Evolutionary conservation across 345 rosid species (phyloP).

Genomic region (Excoecaria agallocha): DNA sequence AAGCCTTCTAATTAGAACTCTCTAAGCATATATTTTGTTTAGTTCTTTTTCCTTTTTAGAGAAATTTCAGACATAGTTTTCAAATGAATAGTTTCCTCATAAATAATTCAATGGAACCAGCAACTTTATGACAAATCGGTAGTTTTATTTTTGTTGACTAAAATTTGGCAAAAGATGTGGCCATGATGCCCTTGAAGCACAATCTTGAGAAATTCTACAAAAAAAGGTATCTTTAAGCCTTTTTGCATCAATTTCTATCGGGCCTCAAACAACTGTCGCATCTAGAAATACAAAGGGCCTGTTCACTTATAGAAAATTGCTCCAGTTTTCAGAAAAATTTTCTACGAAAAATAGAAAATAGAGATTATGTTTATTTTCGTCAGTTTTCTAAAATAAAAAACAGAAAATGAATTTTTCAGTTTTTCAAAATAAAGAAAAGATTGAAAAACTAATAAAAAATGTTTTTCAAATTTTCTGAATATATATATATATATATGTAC

Average conservation of each 20-base stretch:
- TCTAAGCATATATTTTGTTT: background rate
- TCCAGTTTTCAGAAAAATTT: too few species aligned
- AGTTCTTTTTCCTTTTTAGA: background rate
- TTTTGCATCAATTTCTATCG: background rate
- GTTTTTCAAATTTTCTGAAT: too few species aligned
- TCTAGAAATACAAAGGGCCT: too few species aligned
- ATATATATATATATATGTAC: too few species aligned
- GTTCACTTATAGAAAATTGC: too few species aligned
- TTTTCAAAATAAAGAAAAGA: too few species aligned
- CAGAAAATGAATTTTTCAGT: too few species aligned
- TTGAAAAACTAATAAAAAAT: too few species aligned
- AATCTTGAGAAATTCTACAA: background rate
- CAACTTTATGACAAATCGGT: background rate
- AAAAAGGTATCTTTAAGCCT: background rate
- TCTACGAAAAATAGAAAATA: too few species aligned
- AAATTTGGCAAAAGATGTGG: background rate
- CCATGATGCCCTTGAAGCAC: background rate
- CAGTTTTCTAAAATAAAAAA: too few species aligned
- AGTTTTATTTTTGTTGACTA: background rate
- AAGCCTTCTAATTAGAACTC: background rate
- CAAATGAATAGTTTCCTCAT: background rate
- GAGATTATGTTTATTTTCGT: too few species aligned
- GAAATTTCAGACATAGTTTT: background rate
- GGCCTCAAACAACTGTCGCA: background rate
- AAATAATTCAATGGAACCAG: background rate